Evolutionary conservation across 2,329 filamentous ascomycete genomes (phyloP), one percentile per base, ranked within the genome.

Genomic region (Talaromyces pinophilus): DNA sequence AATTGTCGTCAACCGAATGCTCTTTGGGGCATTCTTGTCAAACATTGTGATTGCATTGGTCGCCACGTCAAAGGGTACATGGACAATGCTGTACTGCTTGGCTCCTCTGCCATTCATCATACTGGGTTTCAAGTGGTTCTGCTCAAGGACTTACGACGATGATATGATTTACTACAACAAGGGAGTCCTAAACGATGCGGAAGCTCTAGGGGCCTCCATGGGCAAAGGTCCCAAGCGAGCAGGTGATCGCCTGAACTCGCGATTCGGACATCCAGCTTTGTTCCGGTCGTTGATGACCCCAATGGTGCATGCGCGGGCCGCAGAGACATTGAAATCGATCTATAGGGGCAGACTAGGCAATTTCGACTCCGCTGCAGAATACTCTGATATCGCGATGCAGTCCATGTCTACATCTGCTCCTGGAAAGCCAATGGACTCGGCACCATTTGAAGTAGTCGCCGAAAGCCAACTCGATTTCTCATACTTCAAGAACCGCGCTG

Each of bases 271-370:
- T 76, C 95, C 94, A 1, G 93, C 92, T 4, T 84, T 98, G 17
- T 97, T 95, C 82, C 91, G 91, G 77, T 90, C 91, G 3, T 84
- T 98, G 22, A 93, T 94, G 72, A 96, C 93, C 0, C 94, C 94
- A 2, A 97, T 98, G 93, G 94, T 98, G 3, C 90, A 96, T 72
- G 90, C 92, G 63, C 96, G 91, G 78, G 92, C 92, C 2, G 92
- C 95, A 73, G 93, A 95, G 67, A 85, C 95, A 48, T 85, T 99
- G 10, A 89, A 90, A n/a, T 87, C 91, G 52, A 85, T 99, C 60
- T 97, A 97, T 76, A 88, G 88, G 28, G 94, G 93, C 11, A 89
- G 94, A 4, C 80, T 96, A 1, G 84, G 83, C n/a, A 82, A 85
- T 0, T 82, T 84, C 65, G 75, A 75, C 22, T 68, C 70, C 19